Base-by-base conservation (phyloP, 2,329 filamentous ascomycete genomes). In the Epichloe gansuensis region DNA sequence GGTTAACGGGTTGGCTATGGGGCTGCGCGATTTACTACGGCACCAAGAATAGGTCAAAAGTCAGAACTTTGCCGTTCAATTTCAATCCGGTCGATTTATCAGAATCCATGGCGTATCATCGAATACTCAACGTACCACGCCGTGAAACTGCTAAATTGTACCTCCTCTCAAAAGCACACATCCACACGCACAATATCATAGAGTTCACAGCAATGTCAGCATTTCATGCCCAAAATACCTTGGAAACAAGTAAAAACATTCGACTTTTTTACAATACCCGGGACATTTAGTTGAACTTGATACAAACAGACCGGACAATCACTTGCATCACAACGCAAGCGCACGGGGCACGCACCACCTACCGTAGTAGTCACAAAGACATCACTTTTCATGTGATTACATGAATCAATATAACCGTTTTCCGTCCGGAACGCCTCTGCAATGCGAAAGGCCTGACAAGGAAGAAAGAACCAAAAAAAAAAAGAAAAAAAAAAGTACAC, bases 401-500 rank as follows among this genome's bases (percentile, higher is more conserved):
- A 47, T 12, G 21, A 39, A 13, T 36, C 15, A 6, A 17, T 8
- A 12, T 6, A 27, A 15, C 9, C 35, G 3, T 36, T 36, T 40
- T 23, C 9, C 21, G 34, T 5, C 34, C 36, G 21, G 43, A 53
- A 54, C 53, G 53, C 53, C 53, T 49, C 50, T 54, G 53, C 50
- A 52, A 54, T 54, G 53, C 50, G 31, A 45, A 48, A 48, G 31
- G 15, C 44, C 43, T 23, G 15, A 21, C 8, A 25, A n/a, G 15
- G 12, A 42, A 41, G 35, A 39, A 31, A 27, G 2, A 15, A 17
- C 7, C 21, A 47, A 38, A 51, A 42, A 31, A 23, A n/a, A 40
- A 39, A 40, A 13, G 21, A 34, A 44, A 39, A 13, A 11, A 48
- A 52, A 44, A 49, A 9, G 9, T 12, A 35, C 38, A 52, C 25